Evolutionary conservation across 169 alveolate species (phyloP).

Genomic region (Plasmodium ovale): DNA sequence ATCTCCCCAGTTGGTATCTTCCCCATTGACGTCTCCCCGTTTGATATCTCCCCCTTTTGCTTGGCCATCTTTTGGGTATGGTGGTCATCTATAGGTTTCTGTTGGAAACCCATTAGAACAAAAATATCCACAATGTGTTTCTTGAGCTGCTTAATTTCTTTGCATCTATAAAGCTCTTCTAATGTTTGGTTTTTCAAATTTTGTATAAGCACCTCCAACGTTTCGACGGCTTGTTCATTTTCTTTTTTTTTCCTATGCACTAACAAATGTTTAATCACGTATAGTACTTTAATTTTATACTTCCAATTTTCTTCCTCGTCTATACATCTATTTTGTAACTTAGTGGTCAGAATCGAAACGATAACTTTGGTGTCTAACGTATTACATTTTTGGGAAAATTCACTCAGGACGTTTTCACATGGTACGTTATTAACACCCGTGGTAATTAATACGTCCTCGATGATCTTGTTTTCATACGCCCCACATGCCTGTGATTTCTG

Average conservation of each 20-base stretch:
- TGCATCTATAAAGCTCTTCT: constrained; percentile 46
- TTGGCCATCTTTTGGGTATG: not conserved
- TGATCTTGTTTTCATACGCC: constrained; percentile 41
- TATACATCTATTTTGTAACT: constrained; percentile 10
- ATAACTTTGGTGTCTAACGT: constrained; percentile 66
- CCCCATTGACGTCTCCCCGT: not conserved
- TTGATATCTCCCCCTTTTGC: not conserved
- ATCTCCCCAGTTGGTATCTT: not conserved
- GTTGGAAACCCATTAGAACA: constrained; percentile 45
- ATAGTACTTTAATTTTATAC: constrained; percentile 51
- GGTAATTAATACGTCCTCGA: constrained; percentile 34
- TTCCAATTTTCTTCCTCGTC: constrained; percentile 56
- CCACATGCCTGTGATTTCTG: constrained; percentile 51
- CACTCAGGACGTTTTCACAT: constrained; percentile 34
- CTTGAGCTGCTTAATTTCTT: constrained; percentile 71
- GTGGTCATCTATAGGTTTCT: too few species aligned
- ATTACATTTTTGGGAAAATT: constrained; percentile 61
- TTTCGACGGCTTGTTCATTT: constrained; percentile 38
- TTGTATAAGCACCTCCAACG: constrained; percentile 27
- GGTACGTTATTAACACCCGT: constrained; percentile 60
- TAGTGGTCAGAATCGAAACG: constrained; percentile 37
- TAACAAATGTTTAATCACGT: constrained; percentile 31
- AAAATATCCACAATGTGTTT: constrained; percentile 47
- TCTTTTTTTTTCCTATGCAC: constrained; percentile 25
- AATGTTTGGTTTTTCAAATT: constrained; percentile 42